Percentiles rank a stretch among this genome's conserved stretches.
These are phyloP conservation scores for Colletotrichum somersetense DNA, from an alignment of 2,329 filamentous ascomycete genomes.

Conservation along the genomic window DNA sequence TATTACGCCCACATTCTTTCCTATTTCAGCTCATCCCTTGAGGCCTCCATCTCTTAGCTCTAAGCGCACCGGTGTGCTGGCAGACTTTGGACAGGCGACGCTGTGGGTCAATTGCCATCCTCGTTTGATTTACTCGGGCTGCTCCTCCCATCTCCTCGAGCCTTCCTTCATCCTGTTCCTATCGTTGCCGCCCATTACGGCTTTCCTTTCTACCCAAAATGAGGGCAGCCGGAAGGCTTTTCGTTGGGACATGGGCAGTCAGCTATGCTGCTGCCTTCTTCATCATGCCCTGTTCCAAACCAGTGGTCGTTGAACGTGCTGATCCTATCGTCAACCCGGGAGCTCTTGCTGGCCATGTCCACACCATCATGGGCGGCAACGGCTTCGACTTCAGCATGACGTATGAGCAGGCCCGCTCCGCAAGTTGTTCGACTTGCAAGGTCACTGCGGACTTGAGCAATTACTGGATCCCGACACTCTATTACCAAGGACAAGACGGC, in stretches of 20 bases:
- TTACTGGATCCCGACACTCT: constrained; percentile 76
- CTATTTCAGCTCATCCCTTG: not conserved
- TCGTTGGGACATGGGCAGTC: constrained; percentile 14
- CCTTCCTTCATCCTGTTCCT: not conserved
- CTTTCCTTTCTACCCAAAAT: constrained; percentile 5
- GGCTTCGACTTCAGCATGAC: constrained; percentile 68
- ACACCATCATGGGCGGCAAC: constrained; percentile 73
- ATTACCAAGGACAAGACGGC: constrained; percentile 65
- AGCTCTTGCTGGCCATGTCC: constrained; percentile 65
- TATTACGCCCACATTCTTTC: not conserved
- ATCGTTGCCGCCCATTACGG: not conserved
- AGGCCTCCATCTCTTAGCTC: not conserved
- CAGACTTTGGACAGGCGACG: not conserved
- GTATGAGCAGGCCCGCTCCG: constrained; percentile 63
- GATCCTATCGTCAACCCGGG: constrained; percentile 73
- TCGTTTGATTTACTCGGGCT: not conserved
- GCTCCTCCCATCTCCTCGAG: not conserved
- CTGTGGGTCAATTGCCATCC: not conserved
- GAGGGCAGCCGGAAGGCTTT: constrained; percentile 11
- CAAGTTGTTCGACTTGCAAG: constrained; percentile 74
- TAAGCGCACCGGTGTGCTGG: not conserved
- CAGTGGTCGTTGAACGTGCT: constrained; percentile 55
- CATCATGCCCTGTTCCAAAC: constrained; percentile 40
- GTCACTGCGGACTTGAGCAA: constrained; percentile 73
- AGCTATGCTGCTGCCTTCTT: constrained; percentile 36